Percentiles rank a stretch among this genome's conserved stretches.
phyloP scores from a whole-genome alignment of 164 flowering plant species.

The Aristolochia fimbriata region DNA sequence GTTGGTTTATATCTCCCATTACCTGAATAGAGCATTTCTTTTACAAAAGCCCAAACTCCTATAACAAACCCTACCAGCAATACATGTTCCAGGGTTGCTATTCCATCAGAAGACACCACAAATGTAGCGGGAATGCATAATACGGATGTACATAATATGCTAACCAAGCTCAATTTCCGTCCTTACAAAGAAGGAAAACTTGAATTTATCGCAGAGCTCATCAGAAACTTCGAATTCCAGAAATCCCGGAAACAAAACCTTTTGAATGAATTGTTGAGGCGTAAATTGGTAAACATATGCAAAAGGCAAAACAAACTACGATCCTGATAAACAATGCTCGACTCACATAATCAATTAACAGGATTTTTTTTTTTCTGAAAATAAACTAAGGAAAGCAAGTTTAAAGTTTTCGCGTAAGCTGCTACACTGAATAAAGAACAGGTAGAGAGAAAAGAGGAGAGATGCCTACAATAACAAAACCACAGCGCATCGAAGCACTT shows the following conservation, averaged over 20 bases:
- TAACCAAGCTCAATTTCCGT: not conserved
- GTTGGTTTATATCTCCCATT: not conserved
- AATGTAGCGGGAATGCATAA: not conserved
- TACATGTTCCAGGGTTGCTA: not conserved
- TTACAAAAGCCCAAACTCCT: not conserved
- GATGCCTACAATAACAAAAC: conserved; percentile 33
- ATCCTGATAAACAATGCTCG: not conserved
- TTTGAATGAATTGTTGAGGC: not conserved
- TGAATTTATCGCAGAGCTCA: not conserved
- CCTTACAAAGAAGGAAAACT: not conserved
- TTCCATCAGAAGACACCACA: not conserved
- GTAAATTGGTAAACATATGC: not conserved
- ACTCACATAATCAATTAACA: not conserved
- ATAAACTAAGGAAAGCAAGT: not conserved
- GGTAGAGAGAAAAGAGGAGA: not conserved
- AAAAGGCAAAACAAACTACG: not conserved
- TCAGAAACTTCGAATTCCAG: not conserved
- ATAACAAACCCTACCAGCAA: not conserved
- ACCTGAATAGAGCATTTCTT: not conserved
- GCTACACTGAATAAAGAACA: too few relatives aligned
- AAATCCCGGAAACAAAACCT: not conserved
- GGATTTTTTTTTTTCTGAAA: not conserved
- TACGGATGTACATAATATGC: not conserved
- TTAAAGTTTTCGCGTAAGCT: too few relatives aligned
- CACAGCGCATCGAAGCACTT: conserved; percentile 38